Evolutionary conservation across 441 rosid species (phyloP), one percentile per base, ranked within the genome.

Genomic region (Erodium texanum): DNA sequence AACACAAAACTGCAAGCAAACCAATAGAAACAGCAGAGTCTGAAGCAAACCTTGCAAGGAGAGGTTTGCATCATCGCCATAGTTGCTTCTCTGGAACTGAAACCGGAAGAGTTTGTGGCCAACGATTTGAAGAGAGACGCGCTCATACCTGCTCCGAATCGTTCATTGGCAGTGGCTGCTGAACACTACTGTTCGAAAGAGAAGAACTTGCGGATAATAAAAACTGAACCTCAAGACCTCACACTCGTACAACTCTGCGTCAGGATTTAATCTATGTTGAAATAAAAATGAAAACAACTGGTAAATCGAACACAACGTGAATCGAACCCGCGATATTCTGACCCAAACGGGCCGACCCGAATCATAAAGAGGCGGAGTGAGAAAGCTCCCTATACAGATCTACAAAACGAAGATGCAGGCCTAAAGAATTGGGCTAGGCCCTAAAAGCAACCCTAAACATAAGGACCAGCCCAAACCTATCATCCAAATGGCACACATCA

Each of bases 1-100:
- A 58, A 36, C 10, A 7, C 41, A 32, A 32, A 32, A 36, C 10
- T 36, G 41, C 41, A 36, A 36, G 41, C 41, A 36, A 36, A 36
- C 10, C 41, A 36, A 7, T 20, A 23, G 29, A 22, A 61, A 71
- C 10, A 34, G 19, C 54, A 41, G 15, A 50, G 65, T 2, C 24
- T 10, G 56, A 5, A 8, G 20, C 54, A 61, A 78, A 89, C 97
- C 78, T 74, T 77, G 66, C 70, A 85, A 73, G 92, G 77, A 72
- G 97, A 85, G 8, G 87, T 73, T 20, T 89, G 90, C 73, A 83
- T 77, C 81, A 84, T 75, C 64, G 90, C 82, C 79, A 84, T 83
- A 10, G 84, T 81, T 75, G 93, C 85, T 71, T 84, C 87, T 59
- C 78, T 79, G 22, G 82, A 83, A 75, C 65, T 76, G 74, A 78